phyloP scores from a whole-genome alignment of 2,329 filamentous ascomycete species.

The Arthrinium puccinioides region DNA sequence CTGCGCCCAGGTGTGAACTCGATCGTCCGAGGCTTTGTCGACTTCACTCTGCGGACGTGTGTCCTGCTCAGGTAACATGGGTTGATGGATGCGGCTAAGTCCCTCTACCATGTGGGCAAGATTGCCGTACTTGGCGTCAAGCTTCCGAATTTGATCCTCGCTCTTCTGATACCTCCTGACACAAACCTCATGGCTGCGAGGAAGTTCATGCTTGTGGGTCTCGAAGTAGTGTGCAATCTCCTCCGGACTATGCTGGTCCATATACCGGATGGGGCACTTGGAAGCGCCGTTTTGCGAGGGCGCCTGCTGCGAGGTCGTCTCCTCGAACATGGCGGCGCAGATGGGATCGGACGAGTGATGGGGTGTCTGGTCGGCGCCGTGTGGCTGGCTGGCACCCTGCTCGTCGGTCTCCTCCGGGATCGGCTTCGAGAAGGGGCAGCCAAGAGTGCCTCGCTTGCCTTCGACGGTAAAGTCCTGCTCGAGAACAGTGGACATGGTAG shows the following conservation, averaged over 20 bases:
- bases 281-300: constrained; percentile 40
- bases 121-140: constrained; percentile 91
- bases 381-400: constrained; percentile 11
- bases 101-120: constrained; percentile 92
- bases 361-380: constrained; percentile 31
- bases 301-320: constrained; percentile 45
- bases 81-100: constrained; percentile 78
- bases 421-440: constrained; percentile 67
- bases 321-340: constrained; percentile 56
- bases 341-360: constrained; percentile 52
- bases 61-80: constrained; percentile 64
- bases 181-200: constrained; percentile 88
- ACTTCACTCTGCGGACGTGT: constrained; percentile 33
- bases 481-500: constrained; percentile 58
- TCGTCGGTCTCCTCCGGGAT: constrained; percentile 25
- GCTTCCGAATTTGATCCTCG: constrained; percentile 73
- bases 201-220: constrained; percentile 90
- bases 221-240: constrained; percentile 92
- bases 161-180: constrained; percentile 84
- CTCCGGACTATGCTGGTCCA: constrained; percentile 87
- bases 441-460: constrained; percentile 71
- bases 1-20: constrained; percentile 82
- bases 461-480: constrained; percentile 88
- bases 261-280: constrained; percentile 86
- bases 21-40: constrained; percentile 53